A percentile compares a stretch with the other conserved stretches of the same genome.
Evolutionary conservation across 345 rosid genomes (phyloP).

Genomic region (Gossypium bickii): DNA sequence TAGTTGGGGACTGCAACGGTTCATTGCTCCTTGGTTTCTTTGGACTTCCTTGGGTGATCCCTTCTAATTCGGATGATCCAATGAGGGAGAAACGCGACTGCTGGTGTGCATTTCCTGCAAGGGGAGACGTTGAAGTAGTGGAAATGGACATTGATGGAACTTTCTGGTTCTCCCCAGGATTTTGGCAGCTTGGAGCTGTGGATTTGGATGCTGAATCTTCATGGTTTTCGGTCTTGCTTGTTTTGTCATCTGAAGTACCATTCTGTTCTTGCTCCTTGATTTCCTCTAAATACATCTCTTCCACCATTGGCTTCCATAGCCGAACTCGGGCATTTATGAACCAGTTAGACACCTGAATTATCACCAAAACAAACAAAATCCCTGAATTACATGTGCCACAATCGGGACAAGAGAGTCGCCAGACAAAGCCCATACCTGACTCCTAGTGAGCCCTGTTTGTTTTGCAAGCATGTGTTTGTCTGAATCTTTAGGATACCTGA

Average conservation of each 20-base stretch:
- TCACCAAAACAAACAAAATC: neutral
- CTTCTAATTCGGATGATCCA: slow-evolving; percentile 70
- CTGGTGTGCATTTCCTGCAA: slow-evolving; percentile 40
- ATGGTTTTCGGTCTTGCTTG: neutral
- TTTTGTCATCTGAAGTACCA: slow-evolving; percentile 17
- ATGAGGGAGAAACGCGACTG: slow-evolving; percentile 56
- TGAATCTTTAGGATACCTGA: slow-evolving; percentile 92
- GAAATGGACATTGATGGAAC: slow-evolving; percentile 43
- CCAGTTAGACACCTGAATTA: slow-evolving; percentile 91
- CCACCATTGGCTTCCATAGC: slow-evolving; percentile 99
- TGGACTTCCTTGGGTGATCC: slow-evolving; percentile 71
- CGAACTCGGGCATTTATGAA: slow-evolving; percentile 98
- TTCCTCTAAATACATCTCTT: slow-evolving; percentile 94
- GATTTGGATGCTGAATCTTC: neutral
- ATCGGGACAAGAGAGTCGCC: neutral
- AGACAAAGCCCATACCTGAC: slow-evolving; percentile 48
- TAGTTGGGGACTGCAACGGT: slow-evolving; percentile 43
- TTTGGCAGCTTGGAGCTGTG: too few species aligned
- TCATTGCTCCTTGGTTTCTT: slow-evolving; percentile 60
- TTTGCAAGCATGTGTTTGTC: slow-evolving; percentile 92
- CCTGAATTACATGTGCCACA: neutral
- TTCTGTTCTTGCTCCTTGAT: slow-evolving; percentile 67
- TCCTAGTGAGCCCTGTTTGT: slow-evolving; percentile 92
- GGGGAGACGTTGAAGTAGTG: slow-evolving; percentile 39
- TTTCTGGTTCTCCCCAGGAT: slow-evolving; percentile 31